phyloP scores from a whole-genome alignment of 2,329 filamentous ascomycete genomes.

The Verticillium alfalfae region DNA sequence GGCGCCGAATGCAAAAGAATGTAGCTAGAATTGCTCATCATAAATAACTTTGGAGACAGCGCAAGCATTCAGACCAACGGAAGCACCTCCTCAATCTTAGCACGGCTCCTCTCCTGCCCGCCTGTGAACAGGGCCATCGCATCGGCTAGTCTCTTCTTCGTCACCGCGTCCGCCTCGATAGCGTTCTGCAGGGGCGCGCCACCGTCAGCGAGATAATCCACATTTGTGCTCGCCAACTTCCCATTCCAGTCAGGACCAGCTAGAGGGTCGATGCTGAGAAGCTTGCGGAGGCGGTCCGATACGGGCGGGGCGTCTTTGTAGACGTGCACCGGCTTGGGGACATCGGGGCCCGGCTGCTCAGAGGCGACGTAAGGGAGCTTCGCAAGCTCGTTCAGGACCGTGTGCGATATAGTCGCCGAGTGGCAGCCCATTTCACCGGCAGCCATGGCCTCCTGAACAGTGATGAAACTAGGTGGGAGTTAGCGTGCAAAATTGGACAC shows the following conservation, averaged over 20 bases:
- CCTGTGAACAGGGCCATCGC: constrained; percentile 34
- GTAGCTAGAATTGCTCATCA: neutral
- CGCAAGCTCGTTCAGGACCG: constrained; percentile 29
- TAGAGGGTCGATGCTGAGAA: constrained; percentile 32
- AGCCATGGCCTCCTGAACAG: constrained; percentile 36
- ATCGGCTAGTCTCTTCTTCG: constrained; percentile 27
- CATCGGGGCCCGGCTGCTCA: constrained; percentile 29
- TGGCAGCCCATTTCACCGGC: constrained; percentile 40
- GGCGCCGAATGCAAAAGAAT: neutral
- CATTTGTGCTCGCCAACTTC: constrained; percentile 28
- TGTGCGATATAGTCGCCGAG: constrained; percentile 36
- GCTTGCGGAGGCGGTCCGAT: constrained; percentile 25
- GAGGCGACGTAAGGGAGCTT: constrained; percentile 27
- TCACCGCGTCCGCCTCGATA: constrained; percentile 30
- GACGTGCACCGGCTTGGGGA: constrained; percentile 31
- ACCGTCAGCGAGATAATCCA: constrained; percentile 40
- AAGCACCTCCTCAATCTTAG: constrained; percentile 27
- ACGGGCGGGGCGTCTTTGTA: constrained; percentile 27
- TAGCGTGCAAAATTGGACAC: neutral
- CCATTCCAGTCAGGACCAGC: constrained; percentile 29
- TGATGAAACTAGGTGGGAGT: constrained; percentile 27
- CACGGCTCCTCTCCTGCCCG: constrained; percentile 29
- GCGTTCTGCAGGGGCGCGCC: constrained; percentile 36
- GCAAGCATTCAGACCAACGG: constrained; percentile 10
- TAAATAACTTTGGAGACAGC: neutral